Conservation (phyloP, 305 asterid genomes). For the Salvia sclarea region DNA sequence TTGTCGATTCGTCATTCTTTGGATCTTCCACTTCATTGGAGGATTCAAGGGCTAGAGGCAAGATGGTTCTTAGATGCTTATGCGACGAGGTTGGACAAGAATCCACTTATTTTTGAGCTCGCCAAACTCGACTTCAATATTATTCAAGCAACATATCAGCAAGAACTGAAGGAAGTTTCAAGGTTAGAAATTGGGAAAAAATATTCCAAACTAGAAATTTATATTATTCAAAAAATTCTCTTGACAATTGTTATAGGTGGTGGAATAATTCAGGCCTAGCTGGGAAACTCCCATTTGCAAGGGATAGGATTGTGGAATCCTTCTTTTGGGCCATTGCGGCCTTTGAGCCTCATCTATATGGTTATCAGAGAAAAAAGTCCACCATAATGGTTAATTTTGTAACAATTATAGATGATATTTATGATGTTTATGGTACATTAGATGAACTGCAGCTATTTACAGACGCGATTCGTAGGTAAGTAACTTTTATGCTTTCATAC, state of each 20-base stretch:
- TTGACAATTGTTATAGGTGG: not conserved
- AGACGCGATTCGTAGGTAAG: not conserved
- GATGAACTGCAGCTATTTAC: conserved; percentile 4
- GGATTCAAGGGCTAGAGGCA: not conserved
- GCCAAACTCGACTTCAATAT: conserved; percentile 12
- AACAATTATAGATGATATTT: not conserved
- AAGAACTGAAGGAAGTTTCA: not conserved
- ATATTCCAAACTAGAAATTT: no score
- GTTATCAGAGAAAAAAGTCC: not conserved
- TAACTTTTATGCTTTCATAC: no score
- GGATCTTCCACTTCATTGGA: conserved; percentile 6
- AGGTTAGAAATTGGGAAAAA: not conserved
- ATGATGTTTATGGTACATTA: not conserved
- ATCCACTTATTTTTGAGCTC: not conserved
- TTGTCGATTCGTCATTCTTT: not conserved
- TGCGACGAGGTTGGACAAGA: not conserved
- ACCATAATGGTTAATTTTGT: not conserved
- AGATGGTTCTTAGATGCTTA: conserved; percentile 17
- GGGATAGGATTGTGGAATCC: conserved; percentile 15
- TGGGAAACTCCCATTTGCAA: not conserved
- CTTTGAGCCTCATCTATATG: not conserved
- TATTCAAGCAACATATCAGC: not conserved
- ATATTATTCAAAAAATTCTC: no score
- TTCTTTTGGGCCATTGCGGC: not conserved
- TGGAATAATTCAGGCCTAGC: not conserved